Evolutionary conservation across 2,329 filamentous ascomycete genomes (phyloP).

Genomic region (Colletotrichum chrysophilum): DNA sequence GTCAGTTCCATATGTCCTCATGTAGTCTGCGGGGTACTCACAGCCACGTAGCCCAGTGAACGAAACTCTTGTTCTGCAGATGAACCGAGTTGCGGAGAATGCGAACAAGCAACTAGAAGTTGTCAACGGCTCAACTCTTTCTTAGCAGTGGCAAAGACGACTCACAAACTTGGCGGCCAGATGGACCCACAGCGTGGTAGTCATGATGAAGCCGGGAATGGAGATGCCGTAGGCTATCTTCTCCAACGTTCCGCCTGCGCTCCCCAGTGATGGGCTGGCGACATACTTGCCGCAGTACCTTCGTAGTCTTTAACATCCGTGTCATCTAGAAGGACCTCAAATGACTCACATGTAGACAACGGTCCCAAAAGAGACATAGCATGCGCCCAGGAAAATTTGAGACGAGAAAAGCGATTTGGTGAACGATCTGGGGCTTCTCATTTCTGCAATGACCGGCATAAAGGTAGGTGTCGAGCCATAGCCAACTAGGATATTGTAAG

Average conservation of each 20-base stretch:
- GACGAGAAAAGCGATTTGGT: not conserved
- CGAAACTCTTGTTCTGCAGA: conserved; percentile 34
- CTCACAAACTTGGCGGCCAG: conserved; percentile 27
- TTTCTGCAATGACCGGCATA: not conserved
- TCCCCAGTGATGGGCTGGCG: conserved; percentile 63
- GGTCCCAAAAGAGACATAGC: not conserved
- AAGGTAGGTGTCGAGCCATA: not conserved
- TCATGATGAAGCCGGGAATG: conserved; percentile 27
- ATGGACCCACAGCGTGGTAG: conserved; percentile 23
- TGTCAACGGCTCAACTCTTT: not conserved
- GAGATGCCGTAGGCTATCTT: conserved; percentile 26
- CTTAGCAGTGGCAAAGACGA: not conserved
- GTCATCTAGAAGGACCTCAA: not conserved
- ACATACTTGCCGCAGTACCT: conserved; percentile 59
- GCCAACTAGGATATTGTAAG: not conserved
- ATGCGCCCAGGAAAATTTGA: not conserved
- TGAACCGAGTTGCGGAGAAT: conserved; percentile 38
- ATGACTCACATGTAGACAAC: not conserved
- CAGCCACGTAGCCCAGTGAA: conserved; percentile 40
- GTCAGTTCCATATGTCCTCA: not conserved
- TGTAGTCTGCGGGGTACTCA: not conserved
- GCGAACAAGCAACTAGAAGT: conserved; percentile 35
- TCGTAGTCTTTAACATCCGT: not conserved
- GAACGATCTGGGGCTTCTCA: not conserved
- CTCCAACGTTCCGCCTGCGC: conserved; percentile 25